Evolutionary conservation across 352 stramenopile species (phyloP), one percentile per base, ranked within the genome.

Genomic region (Phytophthora chlamydospora): DNA sequence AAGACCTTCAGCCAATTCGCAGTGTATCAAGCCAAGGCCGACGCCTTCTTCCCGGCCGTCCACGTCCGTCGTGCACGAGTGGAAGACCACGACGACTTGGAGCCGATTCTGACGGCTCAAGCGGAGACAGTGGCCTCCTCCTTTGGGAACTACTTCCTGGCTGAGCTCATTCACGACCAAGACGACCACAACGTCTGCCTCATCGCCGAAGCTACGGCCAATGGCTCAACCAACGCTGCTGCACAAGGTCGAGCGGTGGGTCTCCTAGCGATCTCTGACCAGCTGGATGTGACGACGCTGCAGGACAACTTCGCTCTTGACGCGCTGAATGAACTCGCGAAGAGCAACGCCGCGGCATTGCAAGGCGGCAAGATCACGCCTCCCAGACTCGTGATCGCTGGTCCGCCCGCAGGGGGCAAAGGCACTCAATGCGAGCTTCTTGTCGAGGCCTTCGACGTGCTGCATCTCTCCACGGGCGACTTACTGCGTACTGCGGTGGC

Each of bases 371-470:
- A 79, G 16, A 45, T 89, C 31, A 82, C 77, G 21, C 66, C 70
- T 10, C 67, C 73, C 1, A 75, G 71, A 57, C 71, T 97, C 14
- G 91, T 98, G 48, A 97, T 97, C 40, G 76, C 83, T 17, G 96
- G 95, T 16, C 92, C 93, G 16, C 94, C 96, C 0, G 96, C 93
- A 2, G 89, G 78, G 33, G 96, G 93, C 17, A 98, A 98, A 78
- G 95, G 96, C 34, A 98, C 95, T 24, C 93, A 98, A 58, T 98
- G 96, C 58, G 90, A 98, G 70, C 46, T 92, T 14, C 92, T 98
- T 6, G 83, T 84, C 1, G 72, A 91, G 13, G 78, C 85, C 33
- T 97, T 95, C 72, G 89, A 89, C 40, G 78, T 98, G 6, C 77
- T 98, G 9, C 95, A 98, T 65, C 70, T 98, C 0, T 96, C 84